Evolutionary conservation across 1,139 yeast species (phyloP), one percentile per base, ranked within the genome.

Genomic region (Ogataea hybrid): DNA sequence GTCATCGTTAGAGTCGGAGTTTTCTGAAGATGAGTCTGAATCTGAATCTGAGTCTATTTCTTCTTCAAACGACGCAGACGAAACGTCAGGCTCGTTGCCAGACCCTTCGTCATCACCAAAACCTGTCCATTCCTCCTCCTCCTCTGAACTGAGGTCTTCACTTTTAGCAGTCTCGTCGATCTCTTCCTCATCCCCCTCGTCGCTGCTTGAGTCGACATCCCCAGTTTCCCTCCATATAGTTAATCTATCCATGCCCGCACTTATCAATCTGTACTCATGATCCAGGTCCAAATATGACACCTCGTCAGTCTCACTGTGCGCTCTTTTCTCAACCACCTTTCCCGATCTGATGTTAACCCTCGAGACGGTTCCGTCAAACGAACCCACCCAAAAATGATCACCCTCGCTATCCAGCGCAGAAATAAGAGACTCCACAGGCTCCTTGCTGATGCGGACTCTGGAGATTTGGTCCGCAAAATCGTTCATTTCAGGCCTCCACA

Each of bases 191-290:
- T 52, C 57, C 12, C 51, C 60, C 9, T 57, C 58, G 6, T 63
- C 65, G 2, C 49, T 58, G 6, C 57, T 62, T 1, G 53, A 20
- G 9, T 20, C 21, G 21, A 7, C 51, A 4, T 54, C 62, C 2
- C 47, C 52, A 1, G 59, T 65, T 25, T 62, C 65, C 16, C 68
- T 68, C 97, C 97, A 90, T 5, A 90, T 69, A 56, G 81, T 84
- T 50, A 89, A 65, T 21, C 74, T 70, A 37, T 85, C 94, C 90
- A 89, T 83, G 16, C 95, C 92, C 3, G 84, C 88, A 62, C 87
- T 80, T 3, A 85, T 78, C 46, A 89, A 68, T 46, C 95, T 73
- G 60, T 88, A 90, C 38, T 84, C 83, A 53, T 60, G 79, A 60
- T 90, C 97, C 43, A 89, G 69, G 55, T 90, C 97, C 52, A 90